Evolutionary conservation across 2,329 filamentous ascomycete genomes (phyloP), one percentile per base, ranked within the genome.

Genomic region (Dothiorella sarmentorum): DNA sequence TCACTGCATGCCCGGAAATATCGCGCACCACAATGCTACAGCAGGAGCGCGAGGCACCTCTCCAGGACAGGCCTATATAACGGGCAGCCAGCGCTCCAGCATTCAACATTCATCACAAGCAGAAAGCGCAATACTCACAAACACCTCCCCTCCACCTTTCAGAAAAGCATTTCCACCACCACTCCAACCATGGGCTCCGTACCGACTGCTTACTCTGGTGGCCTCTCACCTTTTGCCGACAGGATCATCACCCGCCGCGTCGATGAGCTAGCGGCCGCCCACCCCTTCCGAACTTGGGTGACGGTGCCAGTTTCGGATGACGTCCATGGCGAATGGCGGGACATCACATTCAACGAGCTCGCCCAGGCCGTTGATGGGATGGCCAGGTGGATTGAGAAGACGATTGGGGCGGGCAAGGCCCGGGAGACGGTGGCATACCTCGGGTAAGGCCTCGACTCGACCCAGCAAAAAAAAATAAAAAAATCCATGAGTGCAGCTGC

Each of bases 391-490:
- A 60, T 60, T 18, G 58, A 56, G 22, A 42, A 18, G 10, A 56
- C 24, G 3, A 56, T 60, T 51, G 58, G 58, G 1, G 42, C 22
- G 15, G 49, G 51, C 17, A 49, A 31, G 22, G 49, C 44, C 3
- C 17, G 51, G 26, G 58, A 60, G 18, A 56, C 58, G 2, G 52
- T 60, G 10, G 58, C 58, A 35, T 60, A 60, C 29, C 42, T 60
- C 7, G 58, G 58, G 58, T 59, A 29, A 37, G 47, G 7, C 7
- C 24, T 20, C 17, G 11, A 2, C 9, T 2, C 22, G 6, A 9
- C 2, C 11, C n/a, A n/a, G n/a, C n/a, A n/a, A n/a, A n/a, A n/a
- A n/a, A n/a, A n/a, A n/a, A n/a, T n/a, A n/a, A n/a, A n/a, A n/a
- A n/a, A n/a, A 20, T 10, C 11, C 7, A 18, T 20, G 6, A 7